These are phyloP conservation scores for Nakazawaea holstii DNA, from an alignment of 805 yeast genomes.

Conservation along the genomic window DNA sequence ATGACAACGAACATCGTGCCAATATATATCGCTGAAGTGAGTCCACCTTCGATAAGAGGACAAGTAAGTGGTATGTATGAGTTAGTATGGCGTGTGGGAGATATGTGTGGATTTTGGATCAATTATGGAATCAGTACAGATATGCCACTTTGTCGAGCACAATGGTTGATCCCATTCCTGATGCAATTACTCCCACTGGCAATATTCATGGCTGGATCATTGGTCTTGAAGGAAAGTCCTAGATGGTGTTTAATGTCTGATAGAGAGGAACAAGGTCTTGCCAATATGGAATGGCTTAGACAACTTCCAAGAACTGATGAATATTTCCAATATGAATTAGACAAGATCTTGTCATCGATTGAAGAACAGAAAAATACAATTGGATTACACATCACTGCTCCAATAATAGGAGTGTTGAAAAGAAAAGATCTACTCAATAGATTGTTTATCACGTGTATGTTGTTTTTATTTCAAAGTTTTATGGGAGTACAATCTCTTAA, in stretches of 20 bases:
- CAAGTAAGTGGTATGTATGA: constrained; percentile 41
- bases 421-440: constrained; percentile 26
- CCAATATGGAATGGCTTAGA: constrained; percentile 33
- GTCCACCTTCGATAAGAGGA: constrained; percentile 42
- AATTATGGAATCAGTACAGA: constrained; percentile 39
- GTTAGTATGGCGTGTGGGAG: constrained; percentile 45
- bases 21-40: constrained; percentile 37
- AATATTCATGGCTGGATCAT: constrained; percentile 32
- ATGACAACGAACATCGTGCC: constrained; percentile 45
- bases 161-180: constrained; percentile 45
- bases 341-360: constrained; percentile 22
- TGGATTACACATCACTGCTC: constrained; percentile 35
- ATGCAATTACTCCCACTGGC: constrained; percentile 37
- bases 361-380: constrained; percentile 18
- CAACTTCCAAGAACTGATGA: constrained; percentile 30
- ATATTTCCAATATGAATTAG: constrained; percentile 34
- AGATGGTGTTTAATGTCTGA: constrained; percentile 35
- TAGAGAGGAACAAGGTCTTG: constrained; percentile 27
- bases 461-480: constrained; percentile 39
- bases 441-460: constrained; percentile 29
- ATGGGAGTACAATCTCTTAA: constrained; percentile 46
- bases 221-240: constrained; percentile 40
- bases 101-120: constrained; percentile 43
- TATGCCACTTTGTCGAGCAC: constrained; percentile 25
- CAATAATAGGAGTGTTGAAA: constrained; percentile 29